Evolutionary conservation across 2,329 filamentous ascomycete genomes (phyloP).

Genomic region (Diaporthe caulivora): DNA sequence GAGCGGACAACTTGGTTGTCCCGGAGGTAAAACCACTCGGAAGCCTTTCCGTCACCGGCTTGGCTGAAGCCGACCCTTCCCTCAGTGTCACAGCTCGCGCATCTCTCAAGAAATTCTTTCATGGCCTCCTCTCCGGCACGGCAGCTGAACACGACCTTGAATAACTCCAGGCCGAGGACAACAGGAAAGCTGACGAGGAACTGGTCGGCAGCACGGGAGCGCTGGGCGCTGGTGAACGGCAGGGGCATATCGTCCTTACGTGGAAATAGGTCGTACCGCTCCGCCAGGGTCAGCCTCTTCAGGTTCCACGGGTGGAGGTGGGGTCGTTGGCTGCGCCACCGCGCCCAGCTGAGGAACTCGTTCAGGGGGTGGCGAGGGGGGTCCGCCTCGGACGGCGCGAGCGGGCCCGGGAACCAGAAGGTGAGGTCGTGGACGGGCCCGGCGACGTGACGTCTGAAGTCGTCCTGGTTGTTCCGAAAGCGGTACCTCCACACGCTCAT

Average conservation of each 20-base stretch:
- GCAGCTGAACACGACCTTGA: not conserved
- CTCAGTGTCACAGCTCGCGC: not conserved
- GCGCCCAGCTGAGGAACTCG: not conserved
- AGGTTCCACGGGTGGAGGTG: conserved; percentile 3
- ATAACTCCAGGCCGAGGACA: not conserved
- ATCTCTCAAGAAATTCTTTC: not conserved
- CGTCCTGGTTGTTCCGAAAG: too few species aligned
- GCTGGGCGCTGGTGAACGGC: not conserved
- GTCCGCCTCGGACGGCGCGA: accelerated
- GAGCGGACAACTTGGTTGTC: not conserved
- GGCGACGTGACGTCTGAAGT: not conserved
- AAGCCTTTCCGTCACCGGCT: not conserved
- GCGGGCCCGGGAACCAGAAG: not conserved
- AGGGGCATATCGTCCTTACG: not conserved
- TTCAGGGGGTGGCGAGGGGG: not conserved
- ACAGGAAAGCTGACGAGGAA: not conserved
- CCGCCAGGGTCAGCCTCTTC: not conserved
- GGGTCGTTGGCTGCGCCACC: not conserved
- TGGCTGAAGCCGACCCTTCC: not conserved
- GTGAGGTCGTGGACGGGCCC: not conserved
- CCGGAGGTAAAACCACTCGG: not conserved
- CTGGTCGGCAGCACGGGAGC: not conserved
- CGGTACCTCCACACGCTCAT: too few species aligned
- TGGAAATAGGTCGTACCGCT: not conserved
- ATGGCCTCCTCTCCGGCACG: not conserved